These are phyloP conservation scores for Citrus cavaleriei DNA, from an alignment of 345 rosid species.

Conservation along the genomic window DNA sequence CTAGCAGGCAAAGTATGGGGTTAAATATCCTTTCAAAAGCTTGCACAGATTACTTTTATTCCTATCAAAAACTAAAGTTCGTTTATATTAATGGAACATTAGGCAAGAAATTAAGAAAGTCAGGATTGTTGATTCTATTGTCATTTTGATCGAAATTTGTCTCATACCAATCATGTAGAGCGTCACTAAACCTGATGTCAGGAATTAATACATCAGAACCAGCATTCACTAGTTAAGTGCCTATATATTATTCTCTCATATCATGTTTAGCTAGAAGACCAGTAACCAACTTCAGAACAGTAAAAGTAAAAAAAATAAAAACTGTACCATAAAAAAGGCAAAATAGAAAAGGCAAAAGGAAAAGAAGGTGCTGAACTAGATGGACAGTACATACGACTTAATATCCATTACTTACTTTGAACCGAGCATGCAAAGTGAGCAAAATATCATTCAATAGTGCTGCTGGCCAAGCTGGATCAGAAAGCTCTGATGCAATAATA, in stretches of 20 bases:
- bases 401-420: conserved; percentile 56
- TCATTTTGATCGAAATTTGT: neutral
- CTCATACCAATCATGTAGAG: neutral
- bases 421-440: conserved; percentile 99
- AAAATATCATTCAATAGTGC: conserved; percentile 86
- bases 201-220: neutral
- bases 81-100: neutral
- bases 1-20: neutral
- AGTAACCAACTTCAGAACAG: neutral
- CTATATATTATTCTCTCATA: neutral
- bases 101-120: conserved; percentile 1
- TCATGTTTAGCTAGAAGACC: neutral
- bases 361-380: neutral
- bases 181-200: neutral
- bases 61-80: neutral
- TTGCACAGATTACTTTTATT: neutral
- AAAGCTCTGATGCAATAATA: conserved; percentile 96
- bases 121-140: neutral
- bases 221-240: neutral
- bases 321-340: neutral
- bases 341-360: neutral
- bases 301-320: neutral
- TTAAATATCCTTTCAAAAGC: neutral
- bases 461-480: conserved; percentile 99
- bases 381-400: neutral